A percentile compares a stretch with the other conserved stretches of the same genome.
Evolutionary conservation across 2,329 filamentous ascomycete species (phyloP).

Genomic region (Clonostachys rhizophaga): DNA sequence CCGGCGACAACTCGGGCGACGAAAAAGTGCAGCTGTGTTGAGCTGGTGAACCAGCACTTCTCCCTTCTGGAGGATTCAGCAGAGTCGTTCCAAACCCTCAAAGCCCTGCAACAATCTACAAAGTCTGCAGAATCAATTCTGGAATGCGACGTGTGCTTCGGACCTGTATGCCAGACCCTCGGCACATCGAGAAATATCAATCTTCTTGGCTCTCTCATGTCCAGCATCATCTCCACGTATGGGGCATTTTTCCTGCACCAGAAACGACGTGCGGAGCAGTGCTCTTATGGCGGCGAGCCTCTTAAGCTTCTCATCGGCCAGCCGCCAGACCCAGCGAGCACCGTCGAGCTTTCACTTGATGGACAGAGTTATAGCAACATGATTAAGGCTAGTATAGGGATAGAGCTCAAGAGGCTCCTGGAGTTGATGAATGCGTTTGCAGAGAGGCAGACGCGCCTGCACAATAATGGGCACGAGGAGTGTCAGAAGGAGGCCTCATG

Average conservation of each 20-base stretch:
- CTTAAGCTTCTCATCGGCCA: not conserved
- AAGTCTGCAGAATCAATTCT: not conserved
- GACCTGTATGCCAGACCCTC: not conserved
- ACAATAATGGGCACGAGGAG: not conserved
- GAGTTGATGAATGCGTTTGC: not conserved
- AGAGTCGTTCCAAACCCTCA: not conserved
- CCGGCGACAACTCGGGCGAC: not conserved
- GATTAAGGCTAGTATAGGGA: not conserved
- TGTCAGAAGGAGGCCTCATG: not conserved
- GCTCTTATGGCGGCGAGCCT: not conserved
- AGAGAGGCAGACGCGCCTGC: not conserved
- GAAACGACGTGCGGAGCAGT: not conserved
- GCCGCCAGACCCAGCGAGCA: not conserved
- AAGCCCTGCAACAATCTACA: not conserved
- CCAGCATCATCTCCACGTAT: not conserved
- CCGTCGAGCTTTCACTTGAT: not conserved
- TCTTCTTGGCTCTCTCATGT: not conserved
- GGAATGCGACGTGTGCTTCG: not conserved
- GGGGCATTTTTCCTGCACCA: not conserved
- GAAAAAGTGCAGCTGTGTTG: conserved; percentile 46
- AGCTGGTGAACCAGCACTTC: not conserved
- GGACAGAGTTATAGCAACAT: not conserved
- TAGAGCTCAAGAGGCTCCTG: not conserved
- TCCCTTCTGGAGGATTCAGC: not conserved
- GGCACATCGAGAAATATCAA: not conserved